Evolutionary conservation across 768 basidiomycete species (phyloP), one percentile per base, ranked within the genome.

Genomic region (Agrocybe pediades): DNA sequence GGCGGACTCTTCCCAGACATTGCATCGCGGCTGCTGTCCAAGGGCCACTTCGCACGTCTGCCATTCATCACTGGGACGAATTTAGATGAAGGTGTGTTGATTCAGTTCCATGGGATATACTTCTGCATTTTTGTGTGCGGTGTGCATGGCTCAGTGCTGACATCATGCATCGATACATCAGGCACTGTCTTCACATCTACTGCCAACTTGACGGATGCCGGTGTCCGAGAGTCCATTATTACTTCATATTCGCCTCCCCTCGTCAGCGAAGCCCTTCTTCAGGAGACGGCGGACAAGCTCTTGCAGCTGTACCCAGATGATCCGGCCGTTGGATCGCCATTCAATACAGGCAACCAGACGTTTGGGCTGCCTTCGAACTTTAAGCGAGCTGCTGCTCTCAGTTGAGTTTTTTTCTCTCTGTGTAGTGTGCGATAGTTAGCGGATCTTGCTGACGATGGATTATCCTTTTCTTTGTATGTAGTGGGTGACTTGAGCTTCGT

Each of bases 61-160:
- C 78, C 79, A 0, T 76, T 78, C 55, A 79, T 81, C 23, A 62
- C 74, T 42, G 78, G 79, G 13, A 73, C 74, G 5, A 70, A 67
- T 55, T 62, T 74, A 3, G 78, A 81, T 58, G 79, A 80, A 70
- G 78, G 80, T 78, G 20, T 43, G 41, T 21, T 41, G 40, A 41
- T 41, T 20, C 17, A 21, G 8, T 43, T 21, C 7, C 25, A n/a
- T n/a, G n/a, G n/a, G n/a, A n/a, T n/a, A n/a, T n/a, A n/a, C n/a
- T n/a, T n/a, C n/a, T n/a, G n/a, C n/a, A n/a, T n/a, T n/a, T n/a
- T n/a, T n/a, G n/a, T n/a, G n/a, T n/a, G n/a, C n/a, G n/a, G n/a
- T n/a, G n/a, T n/a, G n/a, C n/a, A n/a, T n/a, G n/a, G n/a, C 15
- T 30, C 8, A 30, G 7, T 30, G 33, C 33, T 36, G 4, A 36